Percentiles rank a stretch among this genome's conserved stretches.
Conservation (phyloP, 345 rosid species). For the Clausena lansium region DNA sequence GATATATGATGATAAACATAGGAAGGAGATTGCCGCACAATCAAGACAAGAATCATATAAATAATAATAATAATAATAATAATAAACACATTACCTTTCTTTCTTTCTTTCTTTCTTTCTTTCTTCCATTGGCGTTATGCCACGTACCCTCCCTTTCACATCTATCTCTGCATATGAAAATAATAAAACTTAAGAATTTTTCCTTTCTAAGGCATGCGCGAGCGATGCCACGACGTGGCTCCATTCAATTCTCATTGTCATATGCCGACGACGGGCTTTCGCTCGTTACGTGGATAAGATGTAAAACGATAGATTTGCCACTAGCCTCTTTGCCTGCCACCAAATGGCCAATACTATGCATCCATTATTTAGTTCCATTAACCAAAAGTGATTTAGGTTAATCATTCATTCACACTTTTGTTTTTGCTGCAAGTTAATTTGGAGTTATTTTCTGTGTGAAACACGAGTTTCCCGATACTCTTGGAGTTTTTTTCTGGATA, state of each 20-base stretch:
- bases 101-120: neutral
- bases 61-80: too few relatives aligned
- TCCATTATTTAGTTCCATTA: neutral
- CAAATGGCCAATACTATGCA: too few relatives aligned
- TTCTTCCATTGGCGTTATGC: neutral
- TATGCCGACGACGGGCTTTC: neutral
- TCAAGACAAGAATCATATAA: neutral
- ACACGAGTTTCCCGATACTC: neutral
- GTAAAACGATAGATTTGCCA: neutral
- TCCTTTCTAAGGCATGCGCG: constrained; percentile 25
- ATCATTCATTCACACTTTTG: neutral
- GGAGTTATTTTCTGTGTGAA: neutral
- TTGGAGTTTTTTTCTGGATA: neutral
- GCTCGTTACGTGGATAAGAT: constrained; percentile 20
- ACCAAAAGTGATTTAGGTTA: neutral
- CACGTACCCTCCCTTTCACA: neutral
- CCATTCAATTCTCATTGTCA: neutral
- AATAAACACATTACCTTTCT: neutral
- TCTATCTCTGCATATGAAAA: neutral
- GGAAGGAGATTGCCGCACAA: constrained; percentile 12
- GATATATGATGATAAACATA: too few relatives aligned
- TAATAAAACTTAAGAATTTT: neutral
- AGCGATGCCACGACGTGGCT: constrained; percentile 10
- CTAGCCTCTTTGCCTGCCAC: neutral
- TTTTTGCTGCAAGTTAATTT: neutral